Base-by-base conservation (phyloP, 768 basidiomycete genomes). In the Cantharellus cinnabarinus region DNA sequence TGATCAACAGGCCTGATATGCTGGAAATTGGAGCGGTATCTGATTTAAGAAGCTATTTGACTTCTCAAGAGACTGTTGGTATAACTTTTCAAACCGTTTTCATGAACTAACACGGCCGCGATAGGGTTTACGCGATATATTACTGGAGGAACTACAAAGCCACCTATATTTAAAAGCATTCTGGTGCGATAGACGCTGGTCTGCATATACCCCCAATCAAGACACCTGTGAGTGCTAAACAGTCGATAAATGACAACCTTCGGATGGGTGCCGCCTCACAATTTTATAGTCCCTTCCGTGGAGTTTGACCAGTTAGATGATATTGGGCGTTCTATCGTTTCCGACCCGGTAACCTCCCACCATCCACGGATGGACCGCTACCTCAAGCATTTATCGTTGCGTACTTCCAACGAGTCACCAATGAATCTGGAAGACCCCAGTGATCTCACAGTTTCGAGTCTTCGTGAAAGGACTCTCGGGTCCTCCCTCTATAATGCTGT, bases 131-230 rank as follows among this genome's bases (percentile, higher is more conserved):
- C 77, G 86, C 52, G 95, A 98, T 63, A 95, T 98, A 59, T 72
- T 99, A 60, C 75, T 93, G 4, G 95, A 99, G 64, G 95, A 99
- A 66, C 76, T 99, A 7, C 93, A 98, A 67, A 89, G 82, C 64
- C 95, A 99, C 70, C 71, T 99, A n/a, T 99, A 95, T 70, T 79
- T 99, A 61, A 95, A 94, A 66, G 88, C 85, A 0, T 94, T 90
- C 68, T 95, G 91, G 81, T 91, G 89, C 67, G 94, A 98, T 64
- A 78, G 82, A 3, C 80, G 94, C 39, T 99, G 95, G 95, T 75
- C 80, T 15, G 71, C 85, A 0, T 97, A 95, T 68, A 71, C 76
- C 5, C 81, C 83, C 0, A 83, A 84, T 58, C 95, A 97, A 67
- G 77, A 80, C 59, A 70, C 71, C 5, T 76, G 93, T 93, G 65